Evolutionary conservation across 1,284 basidiomycete species (phyloP), one percentile per base, ranked within the genome.

Genomic region (Pulveroboletus sp.): DNA sequence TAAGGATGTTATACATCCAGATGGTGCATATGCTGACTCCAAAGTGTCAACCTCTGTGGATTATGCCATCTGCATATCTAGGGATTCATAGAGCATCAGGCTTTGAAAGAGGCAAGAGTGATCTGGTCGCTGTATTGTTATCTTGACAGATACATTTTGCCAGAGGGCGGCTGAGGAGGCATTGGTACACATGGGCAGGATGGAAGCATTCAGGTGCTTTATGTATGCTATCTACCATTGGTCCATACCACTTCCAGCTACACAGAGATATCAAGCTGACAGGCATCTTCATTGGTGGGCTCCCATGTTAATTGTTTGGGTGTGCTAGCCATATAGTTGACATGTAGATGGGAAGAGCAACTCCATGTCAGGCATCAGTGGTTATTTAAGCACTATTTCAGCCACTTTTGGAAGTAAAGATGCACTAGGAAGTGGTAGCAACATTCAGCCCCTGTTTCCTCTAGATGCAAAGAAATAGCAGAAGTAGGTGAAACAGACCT

Each of bases 251-350:
- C 21, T 15, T 9, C 29, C 57, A 86, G 84, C 71, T 98, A 32
- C 95, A 98, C 74, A 82, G 95, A 48, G 95, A 98, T 69, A 90
- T 96, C 71, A 97, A 96, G 69, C 76, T 93, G 17, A 91, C 89
- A 1, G 96, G 96, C 65, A 93, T 96, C 58, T 92, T 96, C 69
- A 91, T 96, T 48, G 90, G 89, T 90, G 61, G 49, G 79, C 65
- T 41, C 24, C 15, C 3, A 6, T 21, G 37, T 35, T 7, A 13
- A 24, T 50, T 26, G 6, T 13, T 10, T 16, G 3, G 15, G 33
- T 37, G 6, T n/a, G 9, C 17, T 26, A 3, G 15, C 50, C 26
- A 16, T 13, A 50, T 26, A 52, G 42, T 36, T 4, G 15, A 9
- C 45, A 19, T 36, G 32, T 12, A 93, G 91, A 95, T 70, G 88